Base-by-base conservation (phyloP, 768 basidiomycete species). In the Naganishia vaughanmartiniae region DNA sequence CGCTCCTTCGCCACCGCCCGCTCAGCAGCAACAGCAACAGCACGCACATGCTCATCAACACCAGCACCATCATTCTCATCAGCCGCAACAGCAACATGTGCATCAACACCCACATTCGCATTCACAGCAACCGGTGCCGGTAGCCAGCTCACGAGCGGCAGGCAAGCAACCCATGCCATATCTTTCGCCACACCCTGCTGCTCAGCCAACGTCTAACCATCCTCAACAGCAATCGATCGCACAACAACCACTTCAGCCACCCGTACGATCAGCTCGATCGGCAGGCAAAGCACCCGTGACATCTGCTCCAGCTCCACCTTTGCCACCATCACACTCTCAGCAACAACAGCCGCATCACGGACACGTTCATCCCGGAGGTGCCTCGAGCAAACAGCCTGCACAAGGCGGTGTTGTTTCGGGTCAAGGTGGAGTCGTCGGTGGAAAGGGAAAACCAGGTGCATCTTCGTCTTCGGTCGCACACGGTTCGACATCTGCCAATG, bases 151-250 rank as follows among this genome's bases (percentile, higher is more conserved):
- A 65, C 87, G 92, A 19, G 91, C 92, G 28, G 90, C 90, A 73
- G 92, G 92, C 75, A 95, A 95, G 84, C 90, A 92, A 77, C 92
- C 92, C 36, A 93, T 93, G 92, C 85, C 88, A 1, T 92, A 92
- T 78, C 69, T 74, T 14, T 70, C 60, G 26, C 60, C 73, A 11
- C 70, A 77, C 30, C 70, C 75, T 9, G 69, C 76, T 26, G 36
- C 74, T 19, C 68, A 68, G 63, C 74, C 66, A 67, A 75, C 68
- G 39, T 46, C 24, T 15, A 34, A 67, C 7, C 51, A 54, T 36
- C 14, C 70, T 55, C 72, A 73, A n/a, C 48, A 60, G 26, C 69
- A 63, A 11, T 58, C 65, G 14, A 24, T 42, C 28, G 57, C 65
- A 57, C 66, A 71, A 39, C 65, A 73, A 31, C 69, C 30, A 14